These are phyloP conservation scores for Hymenotorrendiella dingleyae DNA, from an alignment of 2,329 filamentous ascomycete genomes.

Conservation along the genomic window DNA sequence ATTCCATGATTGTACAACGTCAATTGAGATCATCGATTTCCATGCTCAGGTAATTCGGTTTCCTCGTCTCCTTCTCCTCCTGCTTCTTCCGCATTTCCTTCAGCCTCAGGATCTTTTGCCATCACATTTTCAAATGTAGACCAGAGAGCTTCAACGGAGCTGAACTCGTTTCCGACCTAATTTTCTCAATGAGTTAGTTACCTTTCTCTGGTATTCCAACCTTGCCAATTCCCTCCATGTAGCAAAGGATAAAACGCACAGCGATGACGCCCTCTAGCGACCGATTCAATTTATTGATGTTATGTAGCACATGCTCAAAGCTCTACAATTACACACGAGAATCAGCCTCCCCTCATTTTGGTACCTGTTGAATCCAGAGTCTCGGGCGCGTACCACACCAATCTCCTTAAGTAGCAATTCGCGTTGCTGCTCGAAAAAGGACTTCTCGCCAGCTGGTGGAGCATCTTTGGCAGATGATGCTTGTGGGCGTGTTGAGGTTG, in stretches of 20 bases:
- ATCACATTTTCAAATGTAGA: conserved; percentile 96
- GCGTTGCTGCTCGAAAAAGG: conserved; percentile 73
- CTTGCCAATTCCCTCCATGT: background rate
- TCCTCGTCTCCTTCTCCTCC: conserved; percentile 13
- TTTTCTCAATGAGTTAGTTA: background rate
- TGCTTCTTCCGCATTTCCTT: conserved; percentile 26
- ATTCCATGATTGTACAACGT: background rate
- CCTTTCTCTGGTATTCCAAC: background rate
- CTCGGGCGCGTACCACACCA: conserved; percentile 49
- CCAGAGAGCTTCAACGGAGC: conserved; percentile 95
- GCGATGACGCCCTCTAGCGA: conserved; percentile 87
- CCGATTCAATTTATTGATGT: conserved; percentile 92
- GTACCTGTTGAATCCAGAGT: background rate
- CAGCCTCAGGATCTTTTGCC: conserved; percentile 56
- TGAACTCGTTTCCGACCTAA: conserved; percentile 90
- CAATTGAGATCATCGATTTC: conserved; percentile 3
- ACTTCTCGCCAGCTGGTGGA: conserved; percentile 37
- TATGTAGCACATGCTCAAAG: conserved; percentile 88
- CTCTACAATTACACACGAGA: conserved; percentile 41
- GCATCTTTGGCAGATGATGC: conserved; percentile 11
- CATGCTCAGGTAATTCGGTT: conserved; percentile 14
- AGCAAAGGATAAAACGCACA: conserved; percentile 43
- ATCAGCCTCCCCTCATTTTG: background rate
- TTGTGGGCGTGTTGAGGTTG: conserved; percentile 17
- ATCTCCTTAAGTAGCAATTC: conserved; percentile 67